Evolutionary conservation across 805 yeast species (phyloP), one percentile per base, ranked within the genome.

Genomic region (Wickerhamomyces queroliae): DNA sequence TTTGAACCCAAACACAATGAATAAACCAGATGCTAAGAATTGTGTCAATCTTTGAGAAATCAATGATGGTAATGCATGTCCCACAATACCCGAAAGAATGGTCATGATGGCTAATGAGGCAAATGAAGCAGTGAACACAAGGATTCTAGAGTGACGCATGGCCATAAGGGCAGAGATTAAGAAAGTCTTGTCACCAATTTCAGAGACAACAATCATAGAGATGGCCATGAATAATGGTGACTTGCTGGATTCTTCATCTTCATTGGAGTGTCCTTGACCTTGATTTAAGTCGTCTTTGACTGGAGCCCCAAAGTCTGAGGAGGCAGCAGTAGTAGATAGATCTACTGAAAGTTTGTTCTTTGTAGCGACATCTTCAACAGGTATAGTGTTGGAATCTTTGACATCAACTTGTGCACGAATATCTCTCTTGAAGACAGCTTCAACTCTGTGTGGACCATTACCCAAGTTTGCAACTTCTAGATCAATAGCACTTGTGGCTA

Each of bases 91-190:
- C 7, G 95, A 86, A 43, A 93, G 70, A 9, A 93, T 69, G 2
- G 99, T 89, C 99, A 93, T 93, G 40, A 93, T 61, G 4, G 78
- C 86, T 53, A 93, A 72, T 2, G 98, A 88, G 12, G 83, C 59
- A 48, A 88, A 87, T 4, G 96, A 93, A 13, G 96, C 80, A 8
- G 87, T 69, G 59, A 93, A 91, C n/a, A 93, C 98, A 35, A 87
- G 70, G 55, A 74, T 53, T 53, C 95, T 74, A 16, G 90, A 77
- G 62, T 89, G 82, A 58, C 87, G 85, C 98, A 93, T 93, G 23
- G 98, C 96, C 96, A 93, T 90, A 48, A 93, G 70, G 2, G 97
- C 98, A 26, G 99, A 97, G 52, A 93, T 88, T 48, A 93, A 72
- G 58, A 93, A 93, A 0, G 99, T 93, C 66, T 93, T 93, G 62